Evolutionary conservation across 495 filamentous ascomycete species (phyloP).

Genomic region (Neurospora discreta): DNA sequence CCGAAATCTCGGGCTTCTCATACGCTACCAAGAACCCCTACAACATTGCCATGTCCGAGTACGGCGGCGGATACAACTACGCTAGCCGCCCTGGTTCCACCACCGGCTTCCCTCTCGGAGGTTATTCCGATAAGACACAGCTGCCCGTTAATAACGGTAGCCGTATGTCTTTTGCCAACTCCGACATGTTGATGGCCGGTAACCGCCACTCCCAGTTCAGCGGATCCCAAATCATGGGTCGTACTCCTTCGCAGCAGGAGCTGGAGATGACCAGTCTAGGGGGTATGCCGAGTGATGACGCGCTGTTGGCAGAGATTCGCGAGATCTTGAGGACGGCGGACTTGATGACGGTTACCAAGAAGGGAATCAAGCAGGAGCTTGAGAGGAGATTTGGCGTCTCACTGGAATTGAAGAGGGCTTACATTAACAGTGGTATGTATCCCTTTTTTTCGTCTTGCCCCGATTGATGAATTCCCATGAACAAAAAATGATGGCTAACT

Average conservation of each 20-base stretch:
- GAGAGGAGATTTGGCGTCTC: constrained; percentile 77
- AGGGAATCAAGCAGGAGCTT: constrained; percentile 88
- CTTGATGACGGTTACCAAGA: constrained; percentile 97
- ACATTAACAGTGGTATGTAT: constrained; percentile 83
- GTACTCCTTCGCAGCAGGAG: constrained; percentile 37
- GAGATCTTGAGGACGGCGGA: constrained; percentile 86
- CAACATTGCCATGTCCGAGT: constrained; percentile 46
- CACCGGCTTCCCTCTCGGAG: constrained; percentile 37
- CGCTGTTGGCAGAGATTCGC: constrained; percentile 82
- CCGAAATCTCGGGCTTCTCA: constrained; percentile 82
- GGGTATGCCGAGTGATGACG: constrained; percentile 74
- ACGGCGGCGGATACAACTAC: constrained; percentile 28
- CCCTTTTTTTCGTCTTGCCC: background rate
- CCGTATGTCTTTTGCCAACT: constrained; percentile 72
- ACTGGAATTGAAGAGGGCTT: constrained; percentile 71
- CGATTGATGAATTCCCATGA: background rate
- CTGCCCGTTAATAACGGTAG: constrained; percentile 24
- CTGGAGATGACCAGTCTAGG: constrained; percentile 59
- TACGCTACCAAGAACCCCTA: constrained; percentile 67
- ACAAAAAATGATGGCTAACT: constrained; percentile 3
- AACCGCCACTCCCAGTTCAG: constrained; percentile 38
- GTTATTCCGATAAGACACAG: constrained; percentile 15
- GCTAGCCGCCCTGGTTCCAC: constrained; percentile 66
- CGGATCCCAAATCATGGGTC: constrained; percentile 39
- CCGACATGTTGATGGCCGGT: constrained; percentile 43